These are phyloP conservation scores for Brasilioporus rufonigricans DNA, from an alignment of 768 basidiomycete species.

Conservation along the genomic window DNA sequence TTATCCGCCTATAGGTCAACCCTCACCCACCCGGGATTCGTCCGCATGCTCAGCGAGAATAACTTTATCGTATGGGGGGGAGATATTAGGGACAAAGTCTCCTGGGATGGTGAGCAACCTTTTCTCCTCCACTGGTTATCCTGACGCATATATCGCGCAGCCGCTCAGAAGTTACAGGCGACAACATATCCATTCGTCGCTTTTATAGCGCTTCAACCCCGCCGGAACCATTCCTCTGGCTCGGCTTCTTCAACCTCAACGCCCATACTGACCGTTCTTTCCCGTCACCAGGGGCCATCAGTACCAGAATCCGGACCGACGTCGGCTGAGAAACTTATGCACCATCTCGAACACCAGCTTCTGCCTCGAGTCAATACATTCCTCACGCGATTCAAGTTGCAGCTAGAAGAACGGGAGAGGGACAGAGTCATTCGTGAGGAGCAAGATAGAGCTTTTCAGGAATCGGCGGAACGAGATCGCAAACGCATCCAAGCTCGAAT, in stretches of 20 bases:
- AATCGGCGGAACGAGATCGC: conserved; percentile 61
- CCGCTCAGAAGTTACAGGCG: conserved; percentile 71
- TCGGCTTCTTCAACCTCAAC: conserved; percentile 36
- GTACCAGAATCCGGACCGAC: conserved; percentile 53
- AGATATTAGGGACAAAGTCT: conserved; percentile 79
- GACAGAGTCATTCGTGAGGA: conserved; percentile 70
- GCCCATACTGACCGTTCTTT: conserved; percentile 74
- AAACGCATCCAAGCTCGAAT: conserved; percentile 63
- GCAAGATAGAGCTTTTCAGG: conserved; percentile 77
- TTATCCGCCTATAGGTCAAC: conserved; percentile 49
- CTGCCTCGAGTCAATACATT: conserved; percentile 80
- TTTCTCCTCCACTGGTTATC: background rate
- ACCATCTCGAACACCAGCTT: conserved; percentile 68
- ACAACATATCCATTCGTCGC: conserved; percentile 94
- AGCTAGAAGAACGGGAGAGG: conserved; percentile 47
- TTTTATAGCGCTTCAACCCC: conserved; percentile 85
- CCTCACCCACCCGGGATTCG: conserved; percentile 69
- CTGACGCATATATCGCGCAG: conserved; percentile 29
- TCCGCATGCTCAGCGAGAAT: conserved; percentile 68
- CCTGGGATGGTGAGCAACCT: conserved; percentile 61
- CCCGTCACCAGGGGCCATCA: conserved; percentile 75
- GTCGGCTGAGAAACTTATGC: conserved; percentile 56
- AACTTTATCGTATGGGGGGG: conserved; percentile 89
- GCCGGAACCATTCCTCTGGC: conserved; percentile 38
- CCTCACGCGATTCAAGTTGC: conserved; percentile 58